Evolutionary conservation across 495 filamentous ascomycete genomes (phyloP), one percentile per base, ranked within the genome.

Genomic region (Penicillium silybi): DNA sequence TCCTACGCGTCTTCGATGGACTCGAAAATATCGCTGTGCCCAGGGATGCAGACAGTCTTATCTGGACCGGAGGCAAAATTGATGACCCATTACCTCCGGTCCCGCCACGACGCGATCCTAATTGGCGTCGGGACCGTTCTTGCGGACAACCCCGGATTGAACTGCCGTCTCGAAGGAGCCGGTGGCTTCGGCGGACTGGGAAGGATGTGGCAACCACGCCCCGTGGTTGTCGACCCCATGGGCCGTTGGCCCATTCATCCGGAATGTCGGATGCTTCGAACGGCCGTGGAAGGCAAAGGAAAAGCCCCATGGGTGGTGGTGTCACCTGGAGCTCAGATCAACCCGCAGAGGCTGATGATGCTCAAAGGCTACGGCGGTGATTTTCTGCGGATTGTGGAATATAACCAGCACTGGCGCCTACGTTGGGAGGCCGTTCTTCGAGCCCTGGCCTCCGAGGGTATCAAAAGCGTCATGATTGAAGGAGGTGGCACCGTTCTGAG

Each of bases 1-100:
- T 95, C 92, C 29, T 97, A 88, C 65, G 92, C 92, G 22, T 82
- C 83, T n/a, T 95, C 91, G 5, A 85, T 97, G 63, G 92, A 97
- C 66, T 85, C 85, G 9, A 80, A 81, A 39, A 74, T 97, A 46
- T 81, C 89, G 9, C 77, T 92, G 13, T 73, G 81, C 0, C 87
- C 88, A 0, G 89, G 90, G 15, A 76, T 80, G 52, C 87, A 85
- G 55, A 96, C 91, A 2, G 70, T 78, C 0, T 80, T 96, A 5
- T 96, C 92, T 6, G 90, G 91, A 22, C 81, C 84, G 1, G 75
- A 84, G 56, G 85, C 89, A 13, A 96, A 96, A 65, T 77, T 86
- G 45, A 90, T 97, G 86, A 96, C 92, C 1, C 92, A 97, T 65
- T 90, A 86, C 65, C 78, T 97, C 16, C 87, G 92, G 48, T 82